Base-by-base conservation (phyloP, 306 rosid genomes). In the Vicia villosa region DNA sequence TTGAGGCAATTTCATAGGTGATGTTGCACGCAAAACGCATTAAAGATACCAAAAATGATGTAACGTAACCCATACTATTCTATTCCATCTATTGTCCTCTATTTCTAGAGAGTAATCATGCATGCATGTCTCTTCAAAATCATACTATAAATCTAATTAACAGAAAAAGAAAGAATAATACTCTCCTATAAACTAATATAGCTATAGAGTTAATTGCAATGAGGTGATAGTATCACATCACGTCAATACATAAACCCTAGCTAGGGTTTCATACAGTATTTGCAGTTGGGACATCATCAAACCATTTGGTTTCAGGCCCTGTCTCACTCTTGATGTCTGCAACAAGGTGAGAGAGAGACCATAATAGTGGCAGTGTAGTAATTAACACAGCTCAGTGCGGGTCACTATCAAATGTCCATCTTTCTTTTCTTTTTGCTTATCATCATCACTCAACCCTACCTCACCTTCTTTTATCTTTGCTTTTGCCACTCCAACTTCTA, bases 21-120 rank as follows among this genome's bases (percentile, higher is more conserved):
- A 46, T 21, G 3, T 58, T 10, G 17, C 56, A 50, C 56, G 28
- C 56, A 17, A 50, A 59, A 13, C 22, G 55, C 74, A 47, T 58
- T 59, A 68, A 67, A 67, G 30, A 75, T 67, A 54, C 69, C 74
- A 67, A 75, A 56, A 26, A 56, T 9, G 56, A 50, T 50, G 10
- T 17, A 50, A 50, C 56, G 56, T 50, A 50, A 19, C 26, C 56
- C 21, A 50, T 19, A 50, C 56, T 43, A 13, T 43, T 12, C 20
- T 34, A 6, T 8, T 34, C 55, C 12, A 49, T 17, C 24, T 24
- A 17, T 49, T 21, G 24, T 11, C 21, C 12, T 10, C 55, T 49
- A 20, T 16, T 49, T 21, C 55, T 17, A 49, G 13, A 49, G 24
- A 17, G 55, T 46, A 46, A 46, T 46, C 51, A 46, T 46, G 21